Conservation (phyloP, 441 rosid genomes). For the Hura crepitans region DNA sequence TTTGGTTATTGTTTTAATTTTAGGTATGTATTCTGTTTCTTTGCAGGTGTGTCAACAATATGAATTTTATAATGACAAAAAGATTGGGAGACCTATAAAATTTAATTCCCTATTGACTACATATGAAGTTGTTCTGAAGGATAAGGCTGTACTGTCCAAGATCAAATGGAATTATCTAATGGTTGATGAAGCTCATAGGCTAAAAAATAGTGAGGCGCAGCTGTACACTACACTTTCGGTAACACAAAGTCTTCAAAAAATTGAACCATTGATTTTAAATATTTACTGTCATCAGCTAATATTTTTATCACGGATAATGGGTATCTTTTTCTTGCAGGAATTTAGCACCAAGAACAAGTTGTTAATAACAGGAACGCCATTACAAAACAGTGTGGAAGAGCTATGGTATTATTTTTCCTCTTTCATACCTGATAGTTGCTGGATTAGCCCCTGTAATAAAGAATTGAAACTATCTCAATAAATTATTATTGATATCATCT, state of each 20-base stretch:
- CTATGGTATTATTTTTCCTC: slow-evolving; percentile 58
- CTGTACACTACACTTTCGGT: slow-evolving; percentile 92
- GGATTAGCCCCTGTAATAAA: not conserved
- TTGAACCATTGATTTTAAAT: slow-evolving; percentile 7
- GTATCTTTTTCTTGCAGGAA: slow-evolving; percentile 54
- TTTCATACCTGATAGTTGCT: slow-evolving; percentile 11
- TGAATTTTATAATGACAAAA: slow-evolving; percentile 87
- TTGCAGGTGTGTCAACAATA: slow-evolving; percentile 95
- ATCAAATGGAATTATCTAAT: slow-evolving; percentile 96
- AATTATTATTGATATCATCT: too few species aligned
- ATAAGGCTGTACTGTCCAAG: slow-evolving; percentile 89
- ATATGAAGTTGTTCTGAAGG: slow-evolving; percentile 97
- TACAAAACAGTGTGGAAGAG: slow-evolving; percentile 99
- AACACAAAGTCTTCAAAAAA: slow-evolving; percentile 24
- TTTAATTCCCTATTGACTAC: slow-evolving; percentile 90
- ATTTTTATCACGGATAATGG: slow-evolving; percentile 19
- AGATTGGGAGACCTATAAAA: slow-evolving; percentile 79
- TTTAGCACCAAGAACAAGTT: slow-evolving; percentile 95
- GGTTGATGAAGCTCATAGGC: slow-evolving; percentile 99
- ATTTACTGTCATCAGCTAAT: slow-evolving; percentile 14
- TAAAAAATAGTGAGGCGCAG: slow-evolving; percentile 99
- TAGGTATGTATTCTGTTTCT: slow-evolving; percentile 16
- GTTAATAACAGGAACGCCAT: slow-evolving; percentile 98
- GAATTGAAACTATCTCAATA: too few species aligned
- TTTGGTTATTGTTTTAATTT: not conserved